Evolutionary conservation across 2,329 filamentous ascomycete species (phyloP).

Genomic region (Cylindrodendrum hubeiense): DNA sequence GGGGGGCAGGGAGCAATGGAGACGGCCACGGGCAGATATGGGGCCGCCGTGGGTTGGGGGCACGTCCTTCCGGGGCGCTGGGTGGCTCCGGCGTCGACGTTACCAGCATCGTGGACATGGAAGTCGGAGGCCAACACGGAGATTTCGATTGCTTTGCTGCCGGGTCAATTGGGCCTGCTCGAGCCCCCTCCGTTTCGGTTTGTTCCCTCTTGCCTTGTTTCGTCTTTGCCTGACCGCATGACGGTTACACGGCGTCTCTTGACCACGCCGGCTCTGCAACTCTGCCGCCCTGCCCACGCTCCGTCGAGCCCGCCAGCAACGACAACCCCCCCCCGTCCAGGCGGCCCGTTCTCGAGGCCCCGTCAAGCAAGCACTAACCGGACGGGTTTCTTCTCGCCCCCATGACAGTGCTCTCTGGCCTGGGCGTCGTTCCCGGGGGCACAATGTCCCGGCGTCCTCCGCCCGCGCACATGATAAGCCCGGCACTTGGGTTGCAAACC

Average conservation of each 20-base stretch:
- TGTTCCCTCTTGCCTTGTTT: too few species aligned
- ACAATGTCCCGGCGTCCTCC: slow-evolving; percentile 5
- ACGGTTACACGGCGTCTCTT: too few species aligned
- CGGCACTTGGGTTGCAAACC: not conserved
- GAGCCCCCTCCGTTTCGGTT: too few species aligned
- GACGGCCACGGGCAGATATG: too few species aligned
- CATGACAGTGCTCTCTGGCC: too few species aligned
- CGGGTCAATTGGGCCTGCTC: not conserved
- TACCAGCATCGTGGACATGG: not conserved
- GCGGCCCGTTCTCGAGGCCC: not conserved
- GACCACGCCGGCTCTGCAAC: not conserved
- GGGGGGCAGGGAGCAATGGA: too few species aligned
- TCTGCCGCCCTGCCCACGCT: too few species aligned
- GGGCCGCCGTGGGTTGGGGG: too few species aligned
- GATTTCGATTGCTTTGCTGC: too few species aligned
- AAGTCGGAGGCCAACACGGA: not conserved
- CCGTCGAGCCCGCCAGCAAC: not conserved
- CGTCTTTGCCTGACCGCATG: too few species aligned
- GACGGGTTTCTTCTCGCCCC: too few species aligned
- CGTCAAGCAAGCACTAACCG: too few species aligned
- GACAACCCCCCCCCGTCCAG: not conserved
- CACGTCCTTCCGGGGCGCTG: not conserved
- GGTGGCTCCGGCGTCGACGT: not conserved
- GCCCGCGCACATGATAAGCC: not conserved
- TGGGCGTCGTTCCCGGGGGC: not conserved